These are phyloP conservation scores for Colletotrichum endophyticum DNA, from an alignment of 2,329 filamentous ascomycete species.

Conservation along the genomic window DNA sequence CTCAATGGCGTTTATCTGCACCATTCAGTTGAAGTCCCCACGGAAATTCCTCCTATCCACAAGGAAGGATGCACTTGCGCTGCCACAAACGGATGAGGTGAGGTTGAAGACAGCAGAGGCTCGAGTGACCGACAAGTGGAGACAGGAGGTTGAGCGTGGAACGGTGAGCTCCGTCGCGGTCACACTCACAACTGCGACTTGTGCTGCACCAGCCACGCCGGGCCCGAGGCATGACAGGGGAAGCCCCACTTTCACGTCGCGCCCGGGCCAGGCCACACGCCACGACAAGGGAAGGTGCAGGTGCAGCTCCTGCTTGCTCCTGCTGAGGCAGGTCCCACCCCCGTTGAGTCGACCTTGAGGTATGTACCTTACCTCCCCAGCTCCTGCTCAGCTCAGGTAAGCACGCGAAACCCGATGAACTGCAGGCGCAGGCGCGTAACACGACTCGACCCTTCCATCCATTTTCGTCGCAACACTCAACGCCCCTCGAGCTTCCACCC, in stretches of 20 bases:
- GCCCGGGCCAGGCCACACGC: neutral
- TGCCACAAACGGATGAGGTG: neutral
- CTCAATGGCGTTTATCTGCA: neutral
- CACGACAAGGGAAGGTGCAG: slow-evolving; percentile 13
- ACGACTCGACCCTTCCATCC: slow-evolving; percentile 16
- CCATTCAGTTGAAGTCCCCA: neutral
- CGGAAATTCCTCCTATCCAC: neutral
- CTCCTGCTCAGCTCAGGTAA: slow-evolving; percentile 20
- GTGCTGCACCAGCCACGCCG: slow-evolving; percentile 12
- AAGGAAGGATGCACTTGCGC: neutral
- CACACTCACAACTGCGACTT: neutral
- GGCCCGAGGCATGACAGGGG: neutral
- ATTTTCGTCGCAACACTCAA: slow-evolving; percentile 20
- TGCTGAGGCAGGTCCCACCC: neutral
- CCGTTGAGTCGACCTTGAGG: neutral
- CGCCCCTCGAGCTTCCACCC: neutral
- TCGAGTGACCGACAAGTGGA: neutral
- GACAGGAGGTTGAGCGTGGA: neutral
- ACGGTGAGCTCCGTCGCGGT: slow-evolving; percentile 1
- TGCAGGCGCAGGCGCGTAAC: slow-evolving; percentile 19
- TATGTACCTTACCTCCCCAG: neutral
- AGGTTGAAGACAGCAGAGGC: neutral
- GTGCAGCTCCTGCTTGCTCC: neutral
- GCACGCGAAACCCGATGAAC: slow-evolving; percentile 22
- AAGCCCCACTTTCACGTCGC: neutral